These are phyloP conservation scores for Nothophoma quercina DNA, from an alignment of 2,329 filamentous ascomycete species.

Conservation along the genomic window DNA sequence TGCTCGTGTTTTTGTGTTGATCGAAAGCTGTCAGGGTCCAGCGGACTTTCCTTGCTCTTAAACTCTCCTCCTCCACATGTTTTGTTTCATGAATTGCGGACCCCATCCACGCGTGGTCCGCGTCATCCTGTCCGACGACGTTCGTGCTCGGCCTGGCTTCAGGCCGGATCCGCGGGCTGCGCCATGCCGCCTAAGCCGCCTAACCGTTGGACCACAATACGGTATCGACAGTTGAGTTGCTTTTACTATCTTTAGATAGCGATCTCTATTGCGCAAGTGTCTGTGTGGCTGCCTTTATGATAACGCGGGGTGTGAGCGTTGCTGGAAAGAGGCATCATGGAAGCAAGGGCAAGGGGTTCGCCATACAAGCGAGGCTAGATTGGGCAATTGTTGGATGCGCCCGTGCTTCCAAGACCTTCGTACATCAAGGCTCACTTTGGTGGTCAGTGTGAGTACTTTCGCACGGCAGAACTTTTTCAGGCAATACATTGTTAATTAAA, in stretches of 20 bases:
- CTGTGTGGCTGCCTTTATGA: neutral
- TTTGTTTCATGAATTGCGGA: constrained; percentile 21
- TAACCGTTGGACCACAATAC: constrained; percentile 4
- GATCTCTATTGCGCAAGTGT: neutral
- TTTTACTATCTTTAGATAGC: constrained; percentile 11
- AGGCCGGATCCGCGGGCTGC: constrained; percentile 13
- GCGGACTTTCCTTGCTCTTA: constrained; percentile 11
- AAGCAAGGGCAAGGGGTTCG: constrained; percentile 1
- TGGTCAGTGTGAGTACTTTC: neutral
- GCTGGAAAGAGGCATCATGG: neutral
- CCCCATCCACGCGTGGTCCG: constrained; percentile 18
- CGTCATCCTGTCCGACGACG: constrained; percentile 17
- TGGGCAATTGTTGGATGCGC: constrained; percentile 9
- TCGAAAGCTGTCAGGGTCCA: constrained; percentile 12
- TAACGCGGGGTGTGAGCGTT: neutral
- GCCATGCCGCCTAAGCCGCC: constrained; percentile 14
- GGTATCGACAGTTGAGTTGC: neutral
- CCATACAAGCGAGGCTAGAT: constrained; percentile 2
- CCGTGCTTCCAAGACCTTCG: constrained; percentile 1
- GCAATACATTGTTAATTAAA: neutral
- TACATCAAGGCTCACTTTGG: neutral
- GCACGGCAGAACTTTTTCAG: neutral
- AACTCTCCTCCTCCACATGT: constrained; percentile 8
- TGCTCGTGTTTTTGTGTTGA: constrained; percentile 4
- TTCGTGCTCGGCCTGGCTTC: constrained; percentile 8